phyloP scores from a whole-genome alignment of 2,329 filamentous ascomycete genomes.

The Rhynchosporium graminicola region DNA sequence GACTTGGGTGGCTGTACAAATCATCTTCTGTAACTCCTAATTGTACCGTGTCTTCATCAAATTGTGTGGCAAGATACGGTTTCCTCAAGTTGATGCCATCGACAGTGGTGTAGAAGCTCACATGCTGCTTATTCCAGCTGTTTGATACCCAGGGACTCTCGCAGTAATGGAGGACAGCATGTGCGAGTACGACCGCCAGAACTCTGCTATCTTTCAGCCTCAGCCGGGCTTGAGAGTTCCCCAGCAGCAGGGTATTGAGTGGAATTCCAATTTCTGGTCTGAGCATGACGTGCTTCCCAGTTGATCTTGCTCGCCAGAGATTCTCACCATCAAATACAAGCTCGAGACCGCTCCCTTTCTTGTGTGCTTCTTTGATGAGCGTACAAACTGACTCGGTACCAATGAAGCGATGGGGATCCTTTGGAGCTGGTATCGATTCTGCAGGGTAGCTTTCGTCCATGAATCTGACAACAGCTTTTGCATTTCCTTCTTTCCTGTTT shows the following conservation, averaged over 20 bases:
- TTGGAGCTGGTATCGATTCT: not conserved
- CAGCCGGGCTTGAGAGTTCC: not conserved
- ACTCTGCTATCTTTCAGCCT: not conserved
- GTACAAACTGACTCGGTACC: not conserved
- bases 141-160: not conserved
- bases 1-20: not conserved
- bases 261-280: not conserved
- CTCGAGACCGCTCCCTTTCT: not conserved
- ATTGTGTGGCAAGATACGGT: not conserved
- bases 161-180: not conserved
- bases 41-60: not conserved
- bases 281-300: not conserved
- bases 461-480: not conserved
- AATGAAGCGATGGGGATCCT: not conserved
- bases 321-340: not conserved
- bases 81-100: not conserved
- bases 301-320: not conserved
- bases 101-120: not conserved
- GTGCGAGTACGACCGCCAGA: not conserved
- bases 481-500: not conserved
- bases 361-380: not conserved
- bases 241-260: not conserved
- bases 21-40: not conserved
- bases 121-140: not conserved
- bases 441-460: not conserved